Evolutionary conservation across 1,139 yeast species (phyloP).

Genomic region (Scheffersomyces stambukii): DNA sequence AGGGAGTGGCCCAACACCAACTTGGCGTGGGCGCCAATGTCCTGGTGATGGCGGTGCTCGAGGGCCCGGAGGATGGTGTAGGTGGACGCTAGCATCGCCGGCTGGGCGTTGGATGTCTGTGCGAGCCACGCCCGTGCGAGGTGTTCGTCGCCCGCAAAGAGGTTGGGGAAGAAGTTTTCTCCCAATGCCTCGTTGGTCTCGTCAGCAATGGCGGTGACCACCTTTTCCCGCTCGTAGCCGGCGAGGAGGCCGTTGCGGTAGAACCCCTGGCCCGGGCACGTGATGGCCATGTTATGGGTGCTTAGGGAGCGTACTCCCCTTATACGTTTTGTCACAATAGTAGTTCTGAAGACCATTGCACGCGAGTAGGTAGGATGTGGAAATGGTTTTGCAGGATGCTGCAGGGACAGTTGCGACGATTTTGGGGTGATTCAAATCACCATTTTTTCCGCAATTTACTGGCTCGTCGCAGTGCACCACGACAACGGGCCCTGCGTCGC

Average conservation of each 20-base stretch:
- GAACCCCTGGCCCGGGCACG: slow-evolving; percentile 45
- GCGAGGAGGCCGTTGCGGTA: slow-evolving; percentile 24
- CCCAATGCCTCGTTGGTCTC: slow-evolving; percentile 64
- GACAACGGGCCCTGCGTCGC: no score
- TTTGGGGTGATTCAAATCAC: no score
- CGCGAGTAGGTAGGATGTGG: no score
- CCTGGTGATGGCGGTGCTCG: slow-evolving; percentile 18
- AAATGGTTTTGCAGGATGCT: no score
- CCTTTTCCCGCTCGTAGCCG: slow-evolving; percentile 5
- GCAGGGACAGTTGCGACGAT: no score
- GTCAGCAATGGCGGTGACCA: slow-evolving; percentile 14
- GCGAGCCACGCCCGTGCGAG: slow-evolving; percentile 16
- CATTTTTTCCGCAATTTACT: no score
- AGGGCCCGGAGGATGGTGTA: slow-evolving; percentile 31
- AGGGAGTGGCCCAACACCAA: slow-evolving; percentile 53
- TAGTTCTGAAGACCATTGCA: no score
- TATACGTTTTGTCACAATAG: no score
- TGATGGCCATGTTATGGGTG: slow-evolving; percentile 21
- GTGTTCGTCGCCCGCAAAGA: slow-evolving; percentile 12
- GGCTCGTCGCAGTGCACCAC: no score
- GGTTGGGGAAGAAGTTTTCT: slow-evolving; percentile 35
- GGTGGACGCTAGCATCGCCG: slow-evolving; percentile 52
- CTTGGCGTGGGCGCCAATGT: slow-evolving; percentile 18
- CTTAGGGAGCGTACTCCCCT: neutral
- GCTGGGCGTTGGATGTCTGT: slow-evolving; percentile 56